phyloP scores from a whole-genome alignment of 2,329 filamentous ascomycete genomes.

The Neonectria punicea region DNA sequence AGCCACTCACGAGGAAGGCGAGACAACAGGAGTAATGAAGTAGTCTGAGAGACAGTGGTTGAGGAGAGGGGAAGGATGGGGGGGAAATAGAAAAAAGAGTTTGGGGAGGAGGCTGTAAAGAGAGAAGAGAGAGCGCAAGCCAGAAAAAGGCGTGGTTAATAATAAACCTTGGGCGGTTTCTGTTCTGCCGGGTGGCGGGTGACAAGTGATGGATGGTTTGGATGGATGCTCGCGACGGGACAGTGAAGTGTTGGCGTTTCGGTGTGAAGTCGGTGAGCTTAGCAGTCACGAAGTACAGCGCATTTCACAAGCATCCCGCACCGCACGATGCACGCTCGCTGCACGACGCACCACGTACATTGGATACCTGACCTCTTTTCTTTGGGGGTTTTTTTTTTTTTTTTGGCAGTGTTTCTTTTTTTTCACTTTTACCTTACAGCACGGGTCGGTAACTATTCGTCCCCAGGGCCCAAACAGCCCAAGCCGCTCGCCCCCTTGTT shows the following conservation, averaged over 20 bases:
- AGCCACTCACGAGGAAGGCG: conserved; percentile 18
- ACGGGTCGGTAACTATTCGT: too few relatives aligned
- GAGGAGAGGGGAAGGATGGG: conserved; percentile 1
- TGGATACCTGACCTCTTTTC: neutral
- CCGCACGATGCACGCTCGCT: conserved; percentile 12
- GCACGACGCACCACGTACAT: conserved; percentile 9
- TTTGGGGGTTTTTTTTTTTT: too few relatives aligned
- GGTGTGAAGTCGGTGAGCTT: conserved; percentile 48
- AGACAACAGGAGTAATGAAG: conserved; percentile 7
- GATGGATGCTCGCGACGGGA: too few relatives aligned
- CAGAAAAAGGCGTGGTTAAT: neutral
- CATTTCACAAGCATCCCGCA: conserved; percentile 31
- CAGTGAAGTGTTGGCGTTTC: conserved; percentile 35
- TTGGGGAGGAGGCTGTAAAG: neutral
- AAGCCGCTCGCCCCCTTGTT: too few relatives aligned
- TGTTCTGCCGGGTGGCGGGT: conserved; percentile 18
- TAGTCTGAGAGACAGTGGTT: neutral
- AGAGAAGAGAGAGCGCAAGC: neutral
- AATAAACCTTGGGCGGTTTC: neutral
- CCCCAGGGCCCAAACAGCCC: too few relatives aligned
- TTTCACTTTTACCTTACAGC: neutral
- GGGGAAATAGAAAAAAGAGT: conserved; percentile 14
- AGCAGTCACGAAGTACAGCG: conserved; percentile 17
- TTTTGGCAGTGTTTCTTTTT: too few relatives aligned
- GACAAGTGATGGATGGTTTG: neutral